phyloP scores from a whole-genome alignment of 1,284 basidiomycete genomes.

The Irpex rosettiformis region DNA sequence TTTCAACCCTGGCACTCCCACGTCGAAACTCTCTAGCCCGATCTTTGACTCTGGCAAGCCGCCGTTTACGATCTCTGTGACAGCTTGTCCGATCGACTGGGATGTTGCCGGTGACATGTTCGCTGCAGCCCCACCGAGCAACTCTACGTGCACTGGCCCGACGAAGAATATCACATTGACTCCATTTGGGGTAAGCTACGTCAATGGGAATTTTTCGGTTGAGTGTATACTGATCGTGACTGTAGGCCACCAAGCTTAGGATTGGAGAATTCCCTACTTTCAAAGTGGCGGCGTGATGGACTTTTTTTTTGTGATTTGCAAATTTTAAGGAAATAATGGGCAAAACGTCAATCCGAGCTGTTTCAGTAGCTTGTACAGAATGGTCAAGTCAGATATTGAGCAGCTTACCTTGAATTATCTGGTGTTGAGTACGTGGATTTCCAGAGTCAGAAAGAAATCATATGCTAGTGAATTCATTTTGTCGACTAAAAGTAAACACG shows the following conservation, averaged over 20 bases:
- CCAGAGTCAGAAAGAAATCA: too few species aligned
- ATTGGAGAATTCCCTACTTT: conserved; percentile 50
- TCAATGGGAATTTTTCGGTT: too few species aligned
- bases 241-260: conserved; percentile 49
- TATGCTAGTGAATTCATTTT: too few species aligned
- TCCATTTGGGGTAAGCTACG: conserved; percentile 56
- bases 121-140: conserved; percentile 45
- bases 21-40: conserved; percentile 43
- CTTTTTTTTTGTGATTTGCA: neutral
- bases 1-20: conserved; percentile 38
- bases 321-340: neutral
- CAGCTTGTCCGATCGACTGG: conserved; percentile 51
- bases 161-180: conserved; percentile 44
- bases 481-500: too few species aligned
- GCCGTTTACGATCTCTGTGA: conserved; percentile 47
- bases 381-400: too few species aligned
- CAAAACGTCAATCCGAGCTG: neutral
- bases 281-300: conserved; percentile 10
- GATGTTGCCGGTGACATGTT: conserved; percentile 46
- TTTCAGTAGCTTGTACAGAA: too few species aligned
- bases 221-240: conserved; percentile 22
- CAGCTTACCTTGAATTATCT: too few species aligned
- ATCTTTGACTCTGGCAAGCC: conserved; percentile 53
- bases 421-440: too few species aligned
- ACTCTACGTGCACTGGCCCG: conserved; percentile 40